Conservation (phyloP, 768 basidiomycete species). For the Auriculariales sp. region DNA sequence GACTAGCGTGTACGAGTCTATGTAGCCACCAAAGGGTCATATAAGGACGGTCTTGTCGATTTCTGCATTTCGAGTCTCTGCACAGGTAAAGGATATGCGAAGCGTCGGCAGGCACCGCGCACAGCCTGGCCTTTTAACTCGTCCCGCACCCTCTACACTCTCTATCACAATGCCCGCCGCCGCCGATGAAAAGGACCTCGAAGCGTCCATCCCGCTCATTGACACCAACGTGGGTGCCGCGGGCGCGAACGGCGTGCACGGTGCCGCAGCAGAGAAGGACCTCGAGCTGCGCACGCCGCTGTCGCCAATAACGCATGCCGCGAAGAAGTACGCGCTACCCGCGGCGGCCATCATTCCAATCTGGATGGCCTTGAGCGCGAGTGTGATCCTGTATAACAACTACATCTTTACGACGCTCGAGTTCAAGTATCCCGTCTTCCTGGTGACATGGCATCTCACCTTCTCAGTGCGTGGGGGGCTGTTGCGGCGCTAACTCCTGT, state of each 20-base stretch:
- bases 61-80: too few relatives aligned
- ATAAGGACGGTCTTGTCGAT: too few relatives aligned
- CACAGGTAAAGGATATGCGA: too few relatives aligned
- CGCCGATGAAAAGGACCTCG: constrained; percentile 5
- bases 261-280: background rate
- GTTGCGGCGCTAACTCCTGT: background rate
- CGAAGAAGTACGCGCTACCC: constrained; percentile 22
- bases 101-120: too few relatives aligned
- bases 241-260: constrained; percentile 7
- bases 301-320: constrained; percentile 2
- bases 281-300: background rate
- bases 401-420: constrained; percentile 67
- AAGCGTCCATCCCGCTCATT: constrained; percentile 6
- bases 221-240: constrained; percentile 1
- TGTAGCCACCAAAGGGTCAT: too few relatives aligned
- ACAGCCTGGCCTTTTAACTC: too few relatives aligned
- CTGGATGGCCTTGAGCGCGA: constrained; percentile 82
- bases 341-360: constrained; percentile 68
- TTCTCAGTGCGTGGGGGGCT: constrained; percentile 40
- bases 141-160: too few relatives aligned
- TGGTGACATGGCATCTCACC: constrained; percentile 74
- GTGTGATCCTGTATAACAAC: constrained; percentile 96
- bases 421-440: constrained; percentile 85
- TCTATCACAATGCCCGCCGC: background rate
- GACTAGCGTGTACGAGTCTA: too few relatives aligned